phyloP scores from a whole-genome alignment of 345 rosid genomes.

The Moringa oleifera region DNA sequence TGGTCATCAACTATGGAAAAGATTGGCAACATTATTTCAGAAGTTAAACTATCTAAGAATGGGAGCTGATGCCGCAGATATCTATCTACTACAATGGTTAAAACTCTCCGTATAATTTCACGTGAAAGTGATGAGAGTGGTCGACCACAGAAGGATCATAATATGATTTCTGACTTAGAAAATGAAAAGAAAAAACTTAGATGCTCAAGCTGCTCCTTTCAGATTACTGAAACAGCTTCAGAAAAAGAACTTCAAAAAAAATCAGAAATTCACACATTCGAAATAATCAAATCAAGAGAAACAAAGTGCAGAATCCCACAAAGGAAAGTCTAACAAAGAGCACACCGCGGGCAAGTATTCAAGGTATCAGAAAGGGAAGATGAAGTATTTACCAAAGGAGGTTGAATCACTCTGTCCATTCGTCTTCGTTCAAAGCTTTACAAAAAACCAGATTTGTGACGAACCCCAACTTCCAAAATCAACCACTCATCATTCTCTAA shows the following conservation, averaged over 20 bases:
- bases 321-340: background rate
- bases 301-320: too few species aligned
- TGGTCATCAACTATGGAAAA: too few species aligned
- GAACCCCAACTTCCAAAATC: slow-evolving; percentile 22
- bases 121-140: too few species aligned
- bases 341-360: background rate
- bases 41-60: background rate
- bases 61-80: background rate
- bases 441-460: slow-evolving; percentile 19
- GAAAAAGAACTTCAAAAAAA: background rate
- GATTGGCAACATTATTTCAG: background rate
- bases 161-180: too few species aligned
- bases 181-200: background rate
- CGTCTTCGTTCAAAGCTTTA: slow-evolving; percentile 19
- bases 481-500: slow-evolving; percentile 12
- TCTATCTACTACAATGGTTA: too few species aligned
- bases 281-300: too few species aligned
- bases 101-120: background rate
- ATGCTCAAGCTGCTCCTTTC: background rate
- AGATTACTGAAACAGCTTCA: background rate
- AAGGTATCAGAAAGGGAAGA: slow-evolving; percentile 7
- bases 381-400: slow-evolving; percentile 55
- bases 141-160: background rate
- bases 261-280: too few species aligned
- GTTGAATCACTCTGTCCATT: slow-evolving; percentile 66